A percentile compares a stretch with the other conserved stretches of the same genome.
Conservation (phyloP, 2,329 filamentous ascomycete genomes). For the Colletotrichum tamarilloi region DNA sequence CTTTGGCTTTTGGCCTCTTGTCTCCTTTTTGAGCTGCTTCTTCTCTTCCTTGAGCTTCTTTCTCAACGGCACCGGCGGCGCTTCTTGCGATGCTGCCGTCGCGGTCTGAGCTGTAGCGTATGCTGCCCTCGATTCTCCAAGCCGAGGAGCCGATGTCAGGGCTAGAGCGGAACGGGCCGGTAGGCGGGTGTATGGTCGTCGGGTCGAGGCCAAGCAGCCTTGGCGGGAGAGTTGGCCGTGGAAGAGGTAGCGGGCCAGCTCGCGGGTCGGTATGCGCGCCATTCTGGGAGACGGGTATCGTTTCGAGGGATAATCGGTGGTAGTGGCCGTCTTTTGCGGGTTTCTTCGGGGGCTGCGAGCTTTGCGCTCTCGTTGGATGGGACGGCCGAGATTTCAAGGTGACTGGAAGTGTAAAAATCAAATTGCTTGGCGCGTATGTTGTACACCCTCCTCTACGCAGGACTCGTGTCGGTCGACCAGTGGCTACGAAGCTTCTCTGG, state of each 20-base stretch:
- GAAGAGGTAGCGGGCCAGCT: constrained; percentile 62
- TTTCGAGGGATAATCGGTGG: neutral
- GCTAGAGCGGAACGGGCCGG: constrained; percentile 34
- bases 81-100: constrained; percentile 35
- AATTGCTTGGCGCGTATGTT: neutral
- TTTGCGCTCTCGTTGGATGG: neutral
- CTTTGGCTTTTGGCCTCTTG: constrained; percentile 59
- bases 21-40: constrained; percentile 77
- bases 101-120: constrained; percentile 43
- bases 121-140: neutral
- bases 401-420: neutral
- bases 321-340: neutral
- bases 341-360: neutral
- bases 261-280: constrained; percentile 55
- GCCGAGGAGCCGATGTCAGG: neutral
- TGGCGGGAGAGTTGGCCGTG: constrained; percentile 53
- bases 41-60: constrained; percentile 79
- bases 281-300: constrained; percentile 44
- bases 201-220: constrained; percentile 51
- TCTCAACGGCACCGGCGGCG: constrained; percentile 64
- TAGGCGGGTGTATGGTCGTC: neutral
- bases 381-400: neutral
- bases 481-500: neutral
- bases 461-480: constrained; percentile 16
- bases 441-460: constrained; percentile 12